These are phyloP conservation scores for Sesbania bispinosa DNA, from an alignment of 306 rosid genomes.

Conservation along the genomic window DNA sequence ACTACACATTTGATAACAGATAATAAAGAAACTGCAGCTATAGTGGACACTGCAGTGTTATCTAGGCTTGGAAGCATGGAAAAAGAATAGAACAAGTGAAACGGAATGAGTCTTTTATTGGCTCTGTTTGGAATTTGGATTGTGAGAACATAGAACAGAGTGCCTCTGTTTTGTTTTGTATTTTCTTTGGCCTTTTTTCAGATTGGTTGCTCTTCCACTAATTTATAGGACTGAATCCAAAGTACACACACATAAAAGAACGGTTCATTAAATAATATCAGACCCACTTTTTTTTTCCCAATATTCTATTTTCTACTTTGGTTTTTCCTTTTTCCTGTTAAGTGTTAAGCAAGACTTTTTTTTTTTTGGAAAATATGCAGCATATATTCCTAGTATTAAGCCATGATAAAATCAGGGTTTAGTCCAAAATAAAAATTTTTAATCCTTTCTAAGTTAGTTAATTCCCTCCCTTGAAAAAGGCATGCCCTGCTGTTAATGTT, in stretches of 20 bases:
- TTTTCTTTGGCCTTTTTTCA: not conserved
- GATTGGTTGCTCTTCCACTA: conserved; percentile 1
- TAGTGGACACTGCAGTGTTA: not conserved
- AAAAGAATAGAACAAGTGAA: not conserved
- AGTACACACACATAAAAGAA: not conserved
- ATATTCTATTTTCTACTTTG: conserved; percentile 2
- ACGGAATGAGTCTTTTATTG: not conserved
- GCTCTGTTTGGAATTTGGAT: not conserved
- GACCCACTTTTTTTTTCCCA: not conserved
- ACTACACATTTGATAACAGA: conserved; percentile 31
- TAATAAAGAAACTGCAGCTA: conserved; percentile 32
- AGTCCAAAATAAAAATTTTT: not conserved
- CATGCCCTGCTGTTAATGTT: too few species aligned
- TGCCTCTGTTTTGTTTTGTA: not conserved
- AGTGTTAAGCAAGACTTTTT: not conserved
- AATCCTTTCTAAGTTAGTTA: too few species aligned
- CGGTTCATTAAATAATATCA: not conserved
- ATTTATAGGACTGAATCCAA: conserved; percentile 30
- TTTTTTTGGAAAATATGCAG: not conserved
- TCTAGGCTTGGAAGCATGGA: conserved; percentile 50
- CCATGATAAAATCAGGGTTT: not conserved
- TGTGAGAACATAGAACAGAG: conserved; percentile 14
- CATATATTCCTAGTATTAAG: not conserved
- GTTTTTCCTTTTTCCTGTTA: not conserved
- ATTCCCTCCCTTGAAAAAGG: not conserved